Base-by-base conservation (phyloP, 2,329 filamentous ascomycete species). In the Trichoderma semiorbis region DNA sequence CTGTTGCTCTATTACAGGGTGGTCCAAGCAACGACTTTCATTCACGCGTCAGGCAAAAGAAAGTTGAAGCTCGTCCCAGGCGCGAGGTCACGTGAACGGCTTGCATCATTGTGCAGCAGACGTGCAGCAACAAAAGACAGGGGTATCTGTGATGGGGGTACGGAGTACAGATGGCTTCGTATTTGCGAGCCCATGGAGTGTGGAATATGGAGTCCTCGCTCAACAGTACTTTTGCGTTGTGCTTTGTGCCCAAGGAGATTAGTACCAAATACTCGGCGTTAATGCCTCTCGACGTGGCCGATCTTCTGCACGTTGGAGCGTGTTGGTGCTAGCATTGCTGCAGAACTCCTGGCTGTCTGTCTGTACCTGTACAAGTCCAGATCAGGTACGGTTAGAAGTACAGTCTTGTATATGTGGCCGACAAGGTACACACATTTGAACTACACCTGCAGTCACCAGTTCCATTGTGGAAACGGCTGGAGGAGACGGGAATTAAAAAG, bases 61-160 rank as follows among this genome's bases (percentile, higher is more conserved):
- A 36, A 18, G n/a, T 7, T 21, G 68, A 50, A 21, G 21, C 47
- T 32, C 58, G 68, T 64, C 24, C 11, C 18, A 57, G 39, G 68
- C 68, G 68, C 68, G 68, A 70, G 63, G 47, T 70, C 68, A 70
- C 68, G 68, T 70, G 68, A n/a, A 16, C 2, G 39, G 0, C 28
- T 7, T 67, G 28, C 64, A 55, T 53, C 43, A 66, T 55, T 55
- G 28, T 66, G 63, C 63, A 66, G 63, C 14, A 24, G 16, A 43
- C 60, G 21, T 63, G 60, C 60, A 47, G 26, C 26, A 32, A 43
- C 62, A 11, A 50, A 43, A 6, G 34, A 43, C 60, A 63, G 60
- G 60, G 60, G 60, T 63, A 63, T 21, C 16, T 63, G 28, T 30
- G 26, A 32, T 21, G 18, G 57, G 18, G 57, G 57, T 34, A 21